A percentile compares a stretch with the other conserved stretches of the same genome.
Conservation (phyloP, 2,329 filamentous ascomycete species). For the Diaporthe sp. region DNA sequence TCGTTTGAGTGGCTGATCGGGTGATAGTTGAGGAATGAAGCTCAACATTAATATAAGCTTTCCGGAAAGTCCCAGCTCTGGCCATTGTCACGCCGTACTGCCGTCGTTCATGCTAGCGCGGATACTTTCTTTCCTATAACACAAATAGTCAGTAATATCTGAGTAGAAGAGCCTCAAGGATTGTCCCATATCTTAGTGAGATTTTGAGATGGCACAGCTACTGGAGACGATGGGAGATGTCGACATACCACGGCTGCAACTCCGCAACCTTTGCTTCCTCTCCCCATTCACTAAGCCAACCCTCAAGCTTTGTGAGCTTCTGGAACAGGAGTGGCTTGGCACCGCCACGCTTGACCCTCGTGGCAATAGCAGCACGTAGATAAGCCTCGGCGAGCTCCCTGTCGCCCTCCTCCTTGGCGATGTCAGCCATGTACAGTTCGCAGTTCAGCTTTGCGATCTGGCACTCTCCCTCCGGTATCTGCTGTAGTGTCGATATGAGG, state of each 20-base stretch:
- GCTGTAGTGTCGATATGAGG: conserved; percentile 9
- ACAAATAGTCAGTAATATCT: not conserved
- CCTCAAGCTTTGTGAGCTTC: conserved; percentile 26
- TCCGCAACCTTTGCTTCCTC: conserved; percentile 28
- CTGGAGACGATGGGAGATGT: not conserved
- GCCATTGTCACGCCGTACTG: not conserved
- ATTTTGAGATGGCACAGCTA: not conserved
- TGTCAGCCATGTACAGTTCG: conserved; percentile 27
- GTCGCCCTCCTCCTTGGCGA: conserved; percentile 29
- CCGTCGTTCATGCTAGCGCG: conserved; percentile 4
- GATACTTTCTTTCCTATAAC: conserved; percentile 13
- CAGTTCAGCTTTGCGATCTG: conserved; percentile 21
- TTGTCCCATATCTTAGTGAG: not conserved
- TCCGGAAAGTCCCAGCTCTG: no score
- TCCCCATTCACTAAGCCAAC: conserved; percentile 36
- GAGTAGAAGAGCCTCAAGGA: accelerated
- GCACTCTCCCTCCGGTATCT: not conserved
- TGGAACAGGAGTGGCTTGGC: not conserved
- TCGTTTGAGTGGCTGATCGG: conserved; percentile 44
- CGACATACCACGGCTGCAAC: conserved; percentile 9
- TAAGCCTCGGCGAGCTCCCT: conserved; percentile 25
- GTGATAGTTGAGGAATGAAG: conserved; percentile 44
- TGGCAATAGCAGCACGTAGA: conserved; percentile 31
- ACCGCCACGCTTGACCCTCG: not conserved
- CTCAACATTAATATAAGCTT: conserved; percentile 43